These are phyloP conservation scores for Macrolepiota dolichaula DNA, from an alignment of 768 basidiomycete species.

Conservation along the genomic window DNA sequence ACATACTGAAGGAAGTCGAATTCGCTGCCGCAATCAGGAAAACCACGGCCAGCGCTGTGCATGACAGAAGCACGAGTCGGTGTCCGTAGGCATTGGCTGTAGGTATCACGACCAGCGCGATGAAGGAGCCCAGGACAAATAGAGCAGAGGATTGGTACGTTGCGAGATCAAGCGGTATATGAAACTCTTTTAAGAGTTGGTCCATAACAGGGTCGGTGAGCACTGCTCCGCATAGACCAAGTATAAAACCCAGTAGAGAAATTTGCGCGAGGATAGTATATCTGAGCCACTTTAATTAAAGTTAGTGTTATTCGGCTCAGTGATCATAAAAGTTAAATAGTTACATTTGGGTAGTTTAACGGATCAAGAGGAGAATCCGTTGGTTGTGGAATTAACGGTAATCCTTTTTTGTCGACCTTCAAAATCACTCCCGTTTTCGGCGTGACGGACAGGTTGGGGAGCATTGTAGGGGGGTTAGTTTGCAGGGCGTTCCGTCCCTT, in stretches of 20 bases:
- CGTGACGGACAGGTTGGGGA: background rate
- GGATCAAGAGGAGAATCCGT: conserved; percentile 24
- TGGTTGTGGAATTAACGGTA: conserved; percentile 42
- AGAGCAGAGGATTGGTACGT: background rate
- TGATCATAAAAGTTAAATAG: background rate
- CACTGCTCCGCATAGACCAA: background rate
- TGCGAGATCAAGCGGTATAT: background rate
- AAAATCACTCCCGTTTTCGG: background rate
- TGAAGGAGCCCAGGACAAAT: background rate
- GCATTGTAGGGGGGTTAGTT: background rate
- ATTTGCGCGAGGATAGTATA: background rate
- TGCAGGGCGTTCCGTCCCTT: no score
- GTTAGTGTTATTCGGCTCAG: background rate
- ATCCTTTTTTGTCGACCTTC: conserved; percentile 31
- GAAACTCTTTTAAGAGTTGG: background rate
- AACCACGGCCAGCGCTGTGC: conserved; percentile 27
- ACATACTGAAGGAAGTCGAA: conserved; percentile 25
- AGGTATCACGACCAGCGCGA: background rate
- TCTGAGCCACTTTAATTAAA: background rate
- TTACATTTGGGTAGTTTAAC: conserved; percentile 4
- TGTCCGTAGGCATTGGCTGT: conserved; percentile 3
- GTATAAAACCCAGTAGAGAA: background rate
- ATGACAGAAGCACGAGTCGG: conserved; percentile 23
- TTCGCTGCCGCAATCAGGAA: conserved; percentile 29
- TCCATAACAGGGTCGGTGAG: background rate